These are phyloP conservation scores for Apium graveolens DNA, from an alignment of 129 eudicot genomes.

Conservation along the genomic window DNA sequence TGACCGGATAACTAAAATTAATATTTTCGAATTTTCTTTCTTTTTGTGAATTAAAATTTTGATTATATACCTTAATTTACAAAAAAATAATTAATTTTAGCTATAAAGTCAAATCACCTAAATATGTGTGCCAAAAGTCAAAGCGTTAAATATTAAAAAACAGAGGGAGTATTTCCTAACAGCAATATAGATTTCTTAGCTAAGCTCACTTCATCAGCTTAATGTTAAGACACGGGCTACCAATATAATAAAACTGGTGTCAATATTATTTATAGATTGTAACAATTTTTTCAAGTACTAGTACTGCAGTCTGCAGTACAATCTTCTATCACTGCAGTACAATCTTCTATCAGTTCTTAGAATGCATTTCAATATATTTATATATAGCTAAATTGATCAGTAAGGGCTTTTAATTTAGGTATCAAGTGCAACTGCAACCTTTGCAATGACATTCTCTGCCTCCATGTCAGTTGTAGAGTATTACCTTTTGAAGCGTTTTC, in stretches of 20 bases:
- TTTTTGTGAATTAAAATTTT: no score
- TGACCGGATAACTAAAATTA: no score
- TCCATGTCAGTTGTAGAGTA: constrained; percentile 26
- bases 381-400: neutral
- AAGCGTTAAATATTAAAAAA: no score
- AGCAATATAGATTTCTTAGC: neutral
- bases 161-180: no score
- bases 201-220: neutral
- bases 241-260: neutral
- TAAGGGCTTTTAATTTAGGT: constrained; percentile 13
- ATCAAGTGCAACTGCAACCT: constrained; percentile 32
- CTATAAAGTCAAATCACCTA: no score
- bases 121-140: no score
- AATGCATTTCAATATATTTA: neutral
- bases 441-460: constrained; percentile 24
- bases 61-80: no score
- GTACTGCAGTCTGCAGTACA: neutral
- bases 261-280: no score
- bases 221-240: neutral
- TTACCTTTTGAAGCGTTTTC: constrained; percentile 25
- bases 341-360: neutral
- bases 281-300: neutral
- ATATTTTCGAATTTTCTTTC: no score
- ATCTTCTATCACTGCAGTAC: no score
- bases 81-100: no score